Conservation (phyloP, 176 grass and related monocot species). For the Carex kokanica region DNA sequence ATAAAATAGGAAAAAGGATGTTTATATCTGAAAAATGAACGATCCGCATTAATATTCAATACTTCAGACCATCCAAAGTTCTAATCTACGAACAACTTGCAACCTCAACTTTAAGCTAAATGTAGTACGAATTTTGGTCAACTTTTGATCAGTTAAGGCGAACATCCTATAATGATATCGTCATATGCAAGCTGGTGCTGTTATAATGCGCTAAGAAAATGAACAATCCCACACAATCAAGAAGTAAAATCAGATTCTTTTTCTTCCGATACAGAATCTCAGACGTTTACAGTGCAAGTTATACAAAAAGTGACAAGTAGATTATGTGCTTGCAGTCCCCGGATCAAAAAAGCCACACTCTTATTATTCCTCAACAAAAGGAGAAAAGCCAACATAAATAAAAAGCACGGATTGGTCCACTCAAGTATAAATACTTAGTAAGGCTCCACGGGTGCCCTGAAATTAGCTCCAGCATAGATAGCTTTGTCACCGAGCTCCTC, state of each 20-base stretch:
- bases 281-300: constrained; percentile 2
- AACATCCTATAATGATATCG: background rate
- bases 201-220: background rate
- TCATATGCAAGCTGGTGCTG: background rate
- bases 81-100: background rate
- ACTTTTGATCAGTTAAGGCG: too few relatives aligned
- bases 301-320: background rate
- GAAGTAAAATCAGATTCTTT: background rate
- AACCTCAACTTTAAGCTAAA: too few relatives aligned
- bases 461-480: constrained; percentile 73
- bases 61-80: background rate
- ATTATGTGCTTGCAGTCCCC: background rate
- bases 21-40: background rate
- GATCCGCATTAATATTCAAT: background rate
- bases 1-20: background rate
- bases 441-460: constrained; percentile 84
- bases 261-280: background rate
- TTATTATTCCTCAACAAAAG: constrained; percentile 24
- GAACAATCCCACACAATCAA: background rate
- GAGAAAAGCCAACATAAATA: background rate
- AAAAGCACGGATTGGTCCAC: background rate
- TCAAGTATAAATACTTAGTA: constrained; percentile 36
- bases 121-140: background rate
- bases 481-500: constrained; percentile 73
- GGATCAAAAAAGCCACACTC: constrained; percentile 1